Evolutionary conservation across 202 grass and related monocot species (phyloP).

Genomic region (Alloteropsis angusta): DNA sequence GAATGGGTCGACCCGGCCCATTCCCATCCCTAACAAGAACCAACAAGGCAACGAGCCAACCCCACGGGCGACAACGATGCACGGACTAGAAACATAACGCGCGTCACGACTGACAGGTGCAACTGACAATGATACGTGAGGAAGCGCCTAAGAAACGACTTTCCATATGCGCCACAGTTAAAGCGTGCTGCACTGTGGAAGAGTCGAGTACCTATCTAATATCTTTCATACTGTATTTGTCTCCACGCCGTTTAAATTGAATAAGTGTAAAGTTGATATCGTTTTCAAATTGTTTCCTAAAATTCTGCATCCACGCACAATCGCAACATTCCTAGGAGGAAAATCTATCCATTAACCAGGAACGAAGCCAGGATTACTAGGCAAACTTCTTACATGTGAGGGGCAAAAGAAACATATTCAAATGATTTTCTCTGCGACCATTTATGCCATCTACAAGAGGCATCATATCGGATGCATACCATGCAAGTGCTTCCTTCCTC

Average conservation of each 20-base stretch:
- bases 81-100: background rate
- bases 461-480: too few relatives aligned
- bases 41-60: background rate
- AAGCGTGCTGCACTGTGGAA: background rate
- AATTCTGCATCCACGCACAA: background rate
- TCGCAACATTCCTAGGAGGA: too few relatives aligned
- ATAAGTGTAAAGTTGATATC: too few relatives aligned
- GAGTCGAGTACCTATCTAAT: background rate
- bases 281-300: background rate
- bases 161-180: background rate
- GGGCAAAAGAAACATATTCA: too few relatives aligned
- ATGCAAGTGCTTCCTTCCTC: too few relatives aligned
- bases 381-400: too few relatives aligned
- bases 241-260: background rate
- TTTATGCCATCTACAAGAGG: too few relatives aligned
- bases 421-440: too few relatives aligned
- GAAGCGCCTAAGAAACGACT: background rate
- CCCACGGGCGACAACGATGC: background rate
- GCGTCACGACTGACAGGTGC: background rate
- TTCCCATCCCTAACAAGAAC: too few relatives aligned
- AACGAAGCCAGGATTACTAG: too few relatives aligned
- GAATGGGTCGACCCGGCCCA: too few relatives aligned
- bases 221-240: background rate
- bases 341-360: too few relatives aligned
- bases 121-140: background rate